Evolutionary conservation across 2,329 filamentous ascomycete species (phyloP), one percentile per base, ranked within the genome.

Genomic region (Alternaria infectoria): DNA sequence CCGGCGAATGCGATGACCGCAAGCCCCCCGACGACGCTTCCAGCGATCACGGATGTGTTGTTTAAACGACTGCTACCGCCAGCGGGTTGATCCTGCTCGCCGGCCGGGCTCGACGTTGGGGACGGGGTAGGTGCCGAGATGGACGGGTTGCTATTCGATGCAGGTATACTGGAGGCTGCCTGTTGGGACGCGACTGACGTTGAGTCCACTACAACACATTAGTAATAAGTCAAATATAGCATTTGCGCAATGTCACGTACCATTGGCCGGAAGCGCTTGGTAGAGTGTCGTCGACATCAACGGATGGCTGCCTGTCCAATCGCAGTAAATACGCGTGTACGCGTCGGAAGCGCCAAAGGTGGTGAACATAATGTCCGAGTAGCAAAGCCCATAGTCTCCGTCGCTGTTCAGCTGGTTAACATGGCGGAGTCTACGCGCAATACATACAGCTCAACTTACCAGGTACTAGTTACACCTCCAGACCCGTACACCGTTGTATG

Each of bases 1-100:
- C 55, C 23, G n/a, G 55, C 46, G n/a, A 58, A 43, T 44, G 55
- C 55, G 45, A 58, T 51, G 6, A 58, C 55, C 13, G 55, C 55
- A 25, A 58, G 23, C 10, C 55, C 55, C 3, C 55, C 46, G 4
- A 58, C 55, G 15, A 58, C 45, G 23, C 23, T 17, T 5, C 45
- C 55, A 3, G 55, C 55, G 6, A 58, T 58, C 10, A 58, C 5
- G 6, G 11, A 30, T 11, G 45, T 58, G 3, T 51, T 58, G n/a
- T 10, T n/a, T 4, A 6, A 12, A 9, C 21, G 3, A n/a, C 28
- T 30, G 23, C 6, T 21, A 3, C 28, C 21, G 1, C 5, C n/a
- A n/a, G 30, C 8, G 3, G 26, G 25, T 4, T 36, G 28, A 23
- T 13, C 6, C 32, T 19, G 6, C 21, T 28, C 23, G 45, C n/a